These are phyloP conservation scores for Ophiostoma perfectum DNA, from an alignment of 2,329 filamentous ascomycete species.

Conservation along the genomic window DNA sequence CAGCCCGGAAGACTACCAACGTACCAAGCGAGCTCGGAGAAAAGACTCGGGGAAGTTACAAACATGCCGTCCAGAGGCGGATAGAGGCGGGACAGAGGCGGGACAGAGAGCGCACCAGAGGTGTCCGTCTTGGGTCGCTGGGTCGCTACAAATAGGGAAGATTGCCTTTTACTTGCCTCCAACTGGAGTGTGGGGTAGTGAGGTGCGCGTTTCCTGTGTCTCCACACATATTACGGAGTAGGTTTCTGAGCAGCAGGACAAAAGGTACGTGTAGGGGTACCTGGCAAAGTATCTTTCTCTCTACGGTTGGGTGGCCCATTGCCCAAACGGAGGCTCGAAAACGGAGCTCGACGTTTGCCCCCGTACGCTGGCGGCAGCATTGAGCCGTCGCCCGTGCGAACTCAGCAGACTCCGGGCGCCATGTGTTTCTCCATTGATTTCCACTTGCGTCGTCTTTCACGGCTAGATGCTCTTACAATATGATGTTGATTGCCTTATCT, in stretches of 20 bases:
- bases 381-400: constrained; percentile 3
- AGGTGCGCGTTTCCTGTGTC: neutral
- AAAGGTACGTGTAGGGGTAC: neutral
- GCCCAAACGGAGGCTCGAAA: neutral
- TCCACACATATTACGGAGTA: no score
- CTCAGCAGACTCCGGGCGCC: constrained; percentile 1
- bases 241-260: neutral
- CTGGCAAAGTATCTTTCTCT: neutral
- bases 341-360: constrained; percentile 2
- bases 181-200: constrained; percentile 2
- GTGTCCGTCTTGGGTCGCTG: no score
- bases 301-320: neutral
- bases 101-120: neutral
- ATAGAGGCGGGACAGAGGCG: constrained; percentile 1
- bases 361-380: constrained; percentile 5
- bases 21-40: no score
- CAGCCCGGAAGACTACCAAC: no score
- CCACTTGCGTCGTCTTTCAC: neutral
- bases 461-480: neutral
- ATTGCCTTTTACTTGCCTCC: neutral
- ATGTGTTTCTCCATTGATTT: neutral
- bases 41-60: no score
- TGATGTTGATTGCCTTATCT: neutral
- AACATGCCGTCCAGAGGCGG: neutral
- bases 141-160: neutral